Evolutionary conservation across 768 basidiomycete species (phyloP), one percentile per base, ranked within the genome.

Genomic region (Tylopilus sp.): DNA sequence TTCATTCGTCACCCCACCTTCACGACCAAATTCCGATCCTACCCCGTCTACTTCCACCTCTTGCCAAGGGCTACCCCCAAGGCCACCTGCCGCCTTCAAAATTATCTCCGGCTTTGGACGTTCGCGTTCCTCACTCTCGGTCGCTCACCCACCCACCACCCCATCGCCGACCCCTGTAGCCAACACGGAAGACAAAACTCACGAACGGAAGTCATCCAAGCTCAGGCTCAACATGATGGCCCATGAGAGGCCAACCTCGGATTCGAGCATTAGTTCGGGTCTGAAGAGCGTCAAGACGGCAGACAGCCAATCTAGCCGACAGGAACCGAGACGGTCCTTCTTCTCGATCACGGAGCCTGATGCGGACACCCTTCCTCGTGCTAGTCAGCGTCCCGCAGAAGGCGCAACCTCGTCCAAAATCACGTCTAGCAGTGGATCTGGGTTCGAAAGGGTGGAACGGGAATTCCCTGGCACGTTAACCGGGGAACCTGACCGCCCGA

Each of bases 71-170:
- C 40, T 53, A 10, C 58, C 71, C 14, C 63, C 63, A 14, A 78
- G 78, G 52, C 73, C 83, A 14, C 78, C 85, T 6, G 79, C 79
- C 6, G 84, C 79, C 9, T 86, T 82, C 74, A 87, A 78, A 65
- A 81, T 87, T 54, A 76, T 84, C 53, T 75, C 78, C 22, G 81
- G 78, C 14, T 86, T 88, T 70, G 86, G 80, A 55, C 79, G 80
- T 33, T 84, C 86, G 21, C 75, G 79, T 47, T 81, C 81, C n/a
- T 85, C 78, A 57, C 61, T 85, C 19, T 73, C 77, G 1, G 72
- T 78, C 4, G 75, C 69, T 9, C 60, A 63, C 6, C 58, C 71
- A 19, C 66, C 72, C 11, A 52, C 73, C 4, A 55, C 57, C 8
- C 63, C 73, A 14, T 59, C 73, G 9, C 67, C 69, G 14, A 51